Percentiles rank a stretch among this genome's conserved stretches.
These are phyloP conservation scores for Elaeagnus macrophylla DNA, from an alignment of 306 rosid species.

Conservation along the genomic window DNA sequence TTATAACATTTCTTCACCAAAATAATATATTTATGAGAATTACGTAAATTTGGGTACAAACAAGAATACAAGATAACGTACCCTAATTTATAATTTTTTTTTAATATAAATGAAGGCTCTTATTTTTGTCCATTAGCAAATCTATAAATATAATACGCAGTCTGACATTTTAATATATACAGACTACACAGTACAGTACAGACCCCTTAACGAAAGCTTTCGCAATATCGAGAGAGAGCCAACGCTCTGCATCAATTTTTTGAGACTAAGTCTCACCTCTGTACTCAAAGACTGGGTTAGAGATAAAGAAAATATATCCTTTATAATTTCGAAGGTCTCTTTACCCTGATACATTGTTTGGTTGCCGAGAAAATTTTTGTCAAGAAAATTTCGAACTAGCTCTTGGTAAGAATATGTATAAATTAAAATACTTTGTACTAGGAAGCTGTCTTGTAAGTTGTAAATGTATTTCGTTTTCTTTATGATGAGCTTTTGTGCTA, in stretches of 20 bases:
- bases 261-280: background rate
- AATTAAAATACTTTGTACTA: background rate
- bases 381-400: background rate
- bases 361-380: slow-evolving; percentile 10
- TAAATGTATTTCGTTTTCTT: background rate
- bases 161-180: too few relatives aligned
- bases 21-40: too few relatives aligned
- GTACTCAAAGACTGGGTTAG: background rate
- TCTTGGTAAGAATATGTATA: too few relatives aligned
- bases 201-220: too few relatives aligned
- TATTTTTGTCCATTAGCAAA: too few relatives aligned
- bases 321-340: slow-evolving; percentile 19
- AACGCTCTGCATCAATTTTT: slow-evolving; percentile 2
- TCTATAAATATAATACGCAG: too few relatives aligned
- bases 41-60: too few relatives aligned
- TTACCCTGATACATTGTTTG: slow-evolving; percentile 6
- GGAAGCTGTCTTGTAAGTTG: background rate
- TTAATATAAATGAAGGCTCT: too few relatives aligned
- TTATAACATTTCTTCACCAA: too few relatives aligned
- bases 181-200: too few relatives aligned
- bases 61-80: too few relatives aligned
- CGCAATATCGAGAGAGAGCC: background rate
- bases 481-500: background rate
- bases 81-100: too few relatives aligned
- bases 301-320: background rate